These are phyloP conservation scores for Gynandropsis gynandra DNA, from an alignment of 345 rosid genomes.

Conservation along the genomic window DNA sequence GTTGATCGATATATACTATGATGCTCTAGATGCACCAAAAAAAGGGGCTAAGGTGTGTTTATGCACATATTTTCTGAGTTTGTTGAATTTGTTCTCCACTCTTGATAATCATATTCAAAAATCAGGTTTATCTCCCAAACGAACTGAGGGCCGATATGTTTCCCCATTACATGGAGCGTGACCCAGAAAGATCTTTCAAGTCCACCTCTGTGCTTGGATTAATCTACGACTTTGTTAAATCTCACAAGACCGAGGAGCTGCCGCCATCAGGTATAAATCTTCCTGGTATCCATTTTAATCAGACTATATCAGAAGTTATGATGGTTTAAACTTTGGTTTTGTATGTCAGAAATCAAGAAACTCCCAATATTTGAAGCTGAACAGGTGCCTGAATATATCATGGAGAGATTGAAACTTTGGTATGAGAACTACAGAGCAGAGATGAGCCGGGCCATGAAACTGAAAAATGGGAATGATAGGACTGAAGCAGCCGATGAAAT, in stretches of 20 bases:
- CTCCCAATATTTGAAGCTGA: constrained; percentile 38
- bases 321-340: constrained; percentile 5
- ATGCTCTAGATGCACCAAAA: constrained; percentile 80
- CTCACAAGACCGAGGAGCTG: constrained; percentile 21
- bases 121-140: constrained; percentile 46
- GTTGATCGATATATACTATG: constrained; percentile 56
- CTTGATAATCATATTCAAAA: background rate
- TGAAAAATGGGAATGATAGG: background rate
- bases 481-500: constrained; percentile 29
- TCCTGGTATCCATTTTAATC: background rate
- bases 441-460: constrained; percentile 32
- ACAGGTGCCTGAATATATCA: constrained; percentile 13
- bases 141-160: constrained; percentile 35
- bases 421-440: constrained; percentile 41
- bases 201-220: constrained; percentile 61
- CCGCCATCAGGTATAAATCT: constrained; percentile 33
- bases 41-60: constrained; percentile 41
- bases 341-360: constrained; percentile 40
- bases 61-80: background rate
- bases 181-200: constrained; percentile 20
- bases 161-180: constrained; percentile 58
- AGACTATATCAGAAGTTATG: constrained; percentile 7
- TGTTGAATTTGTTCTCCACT: background rate
- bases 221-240: constrained; percentile 43
- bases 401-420: constrained; percentile 28